Conservation (phyloP, 2,329 filamentous ascomycete genomes). For the Verticillium tricorpus region DNA sequence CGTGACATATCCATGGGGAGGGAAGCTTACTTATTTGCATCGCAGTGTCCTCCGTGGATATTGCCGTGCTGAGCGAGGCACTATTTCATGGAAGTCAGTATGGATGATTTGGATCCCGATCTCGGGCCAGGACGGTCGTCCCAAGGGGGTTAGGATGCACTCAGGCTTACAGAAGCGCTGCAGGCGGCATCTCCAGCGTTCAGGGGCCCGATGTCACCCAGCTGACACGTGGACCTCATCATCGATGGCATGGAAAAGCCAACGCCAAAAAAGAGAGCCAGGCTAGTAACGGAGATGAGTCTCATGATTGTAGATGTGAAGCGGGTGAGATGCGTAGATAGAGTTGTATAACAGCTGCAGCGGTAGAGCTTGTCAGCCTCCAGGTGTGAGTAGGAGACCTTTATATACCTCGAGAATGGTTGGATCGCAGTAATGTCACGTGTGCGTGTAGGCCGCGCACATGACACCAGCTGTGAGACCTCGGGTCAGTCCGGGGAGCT, state of each 20-base stretch:
- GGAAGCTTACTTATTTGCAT: background rate
- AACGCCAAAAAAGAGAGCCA: background rate
- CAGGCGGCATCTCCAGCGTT: background rate
- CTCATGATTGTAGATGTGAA: background rate
- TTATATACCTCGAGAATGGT: background rate
- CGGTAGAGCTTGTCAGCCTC: too few species aligned
- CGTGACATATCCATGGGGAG: background rate
- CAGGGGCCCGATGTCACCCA: background rate
- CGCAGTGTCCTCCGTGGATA: background rate
- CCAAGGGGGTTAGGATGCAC: background rate
- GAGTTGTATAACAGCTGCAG: too few species aligned
- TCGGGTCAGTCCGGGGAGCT: background rate
- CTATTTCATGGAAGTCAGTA: background rate
- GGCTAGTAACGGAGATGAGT: background rate
- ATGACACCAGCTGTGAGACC: background rate
- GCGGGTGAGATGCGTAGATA: background rate
- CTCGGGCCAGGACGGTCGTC: background rate
- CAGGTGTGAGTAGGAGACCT: background rate
- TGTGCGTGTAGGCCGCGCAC: too few species aligned
- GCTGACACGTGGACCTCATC: background rate
- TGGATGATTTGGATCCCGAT: background rate
- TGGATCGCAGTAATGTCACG: background rate
- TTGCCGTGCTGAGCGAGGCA: background rate
- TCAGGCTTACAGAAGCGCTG: background rate
- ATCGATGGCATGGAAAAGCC: background rate